Evolutionary conservation across 1,284 basidiomycete genomes (phyloP).

Genomic region (Rhizoctonia solani): DNA sequence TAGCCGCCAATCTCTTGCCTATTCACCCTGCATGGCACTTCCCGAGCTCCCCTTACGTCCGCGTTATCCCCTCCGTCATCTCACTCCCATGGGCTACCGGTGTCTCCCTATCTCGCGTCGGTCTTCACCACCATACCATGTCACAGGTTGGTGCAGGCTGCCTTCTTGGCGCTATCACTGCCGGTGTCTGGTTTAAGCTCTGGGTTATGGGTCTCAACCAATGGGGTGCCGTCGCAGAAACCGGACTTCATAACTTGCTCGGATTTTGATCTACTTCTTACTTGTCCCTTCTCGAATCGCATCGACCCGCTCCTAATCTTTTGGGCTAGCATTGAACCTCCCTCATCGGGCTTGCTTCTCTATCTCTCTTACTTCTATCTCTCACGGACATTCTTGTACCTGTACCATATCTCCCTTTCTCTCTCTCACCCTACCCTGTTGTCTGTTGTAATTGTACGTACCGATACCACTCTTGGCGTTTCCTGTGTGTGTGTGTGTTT

Average conservation of each 20-base stretch:
- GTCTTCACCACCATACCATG: constrained; percentile 81
- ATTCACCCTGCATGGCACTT: constrained; percentile 54
- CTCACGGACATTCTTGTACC: too few species aligned
- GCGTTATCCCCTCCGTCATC: constrained; percentile 53
- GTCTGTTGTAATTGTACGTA: too few species aligned
- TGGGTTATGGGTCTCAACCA: constrained; percentile 50
- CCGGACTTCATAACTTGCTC: background rate
- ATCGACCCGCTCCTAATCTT: background rate
- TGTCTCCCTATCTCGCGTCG: constrained; percentile 70
- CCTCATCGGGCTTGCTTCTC: background rate
- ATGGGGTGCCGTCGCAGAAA: constrained; percentile 6
- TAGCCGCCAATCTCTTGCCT: constrained; percentile 61
- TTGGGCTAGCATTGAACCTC: background rate
- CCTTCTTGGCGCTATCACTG: constrained; percentile 60
- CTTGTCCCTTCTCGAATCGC: background rate
- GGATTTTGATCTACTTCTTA: background rate
- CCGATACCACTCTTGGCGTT: too few species aligned
- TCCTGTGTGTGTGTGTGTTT: too few species aligned
- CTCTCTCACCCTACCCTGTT: too few species aligned
- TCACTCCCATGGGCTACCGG: constrained; percentile 58
- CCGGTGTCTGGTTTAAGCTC: constrained; percentile 62
- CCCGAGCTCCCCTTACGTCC: constrained; percentile 43
- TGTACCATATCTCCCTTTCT: too few species aligned
- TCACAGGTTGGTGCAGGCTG: constrained; percentile 72
- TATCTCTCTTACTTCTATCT: background rate